Conservation (phyloP, 805 yeast genomes). For the Limtongia smithiae region DNA sequence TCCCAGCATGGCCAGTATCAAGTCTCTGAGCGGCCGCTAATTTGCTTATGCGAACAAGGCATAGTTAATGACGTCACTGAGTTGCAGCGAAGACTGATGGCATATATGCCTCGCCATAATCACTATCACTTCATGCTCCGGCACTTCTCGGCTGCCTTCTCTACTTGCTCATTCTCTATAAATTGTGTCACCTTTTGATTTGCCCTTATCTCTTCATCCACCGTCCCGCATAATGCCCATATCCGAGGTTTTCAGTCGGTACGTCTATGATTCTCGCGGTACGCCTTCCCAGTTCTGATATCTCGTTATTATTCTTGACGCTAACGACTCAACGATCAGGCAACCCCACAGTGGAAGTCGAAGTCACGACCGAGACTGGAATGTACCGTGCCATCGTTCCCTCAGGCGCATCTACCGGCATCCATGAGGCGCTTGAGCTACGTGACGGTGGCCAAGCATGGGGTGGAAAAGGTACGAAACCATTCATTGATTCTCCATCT, state of each 20-base stretch:
- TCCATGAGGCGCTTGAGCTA: constrained; percentile 96
- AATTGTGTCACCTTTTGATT: not conserved
- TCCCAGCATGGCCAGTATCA: no score
- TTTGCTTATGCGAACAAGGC: no score
- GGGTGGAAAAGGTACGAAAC: constrained; percentile 83
- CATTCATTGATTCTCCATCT: not conserved
- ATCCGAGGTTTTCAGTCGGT: constrained; percentile 85
- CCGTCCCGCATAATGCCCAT: constrained; percentile 57
- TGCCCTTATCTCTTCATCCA: not conserved
- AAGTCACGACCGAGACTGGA: constrained; percentile 87
- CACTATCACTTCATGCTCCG: no score
- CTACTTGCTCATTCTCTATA: not conserved
- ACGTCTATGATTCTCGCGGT: constrained; percentile 99
- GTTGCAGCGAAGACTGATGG: no score
- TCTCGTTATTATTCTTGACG: no score
- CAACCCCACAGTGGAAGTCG: constrained; percentile 99
- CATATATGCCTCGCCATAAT: no score
- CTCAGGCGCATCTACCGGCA: constrained; percentile 99
- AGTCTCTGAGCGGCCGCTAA: no score
- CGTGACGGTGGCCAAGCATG: constrained; percentile 98
- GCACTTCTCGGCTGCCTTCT: no score
- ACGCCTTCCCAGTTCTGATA: no score
- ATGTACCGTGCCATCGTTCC: constrained; percentile 96
- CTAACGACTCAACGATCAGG: no score
- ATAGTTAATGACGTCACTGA: no score